Percentiles rank a stretch among this genome's conserved stretches.
phyloP scores from a whole-genome alignment of 306 rosid species.

The Prinsepia uniflora region DNA sequence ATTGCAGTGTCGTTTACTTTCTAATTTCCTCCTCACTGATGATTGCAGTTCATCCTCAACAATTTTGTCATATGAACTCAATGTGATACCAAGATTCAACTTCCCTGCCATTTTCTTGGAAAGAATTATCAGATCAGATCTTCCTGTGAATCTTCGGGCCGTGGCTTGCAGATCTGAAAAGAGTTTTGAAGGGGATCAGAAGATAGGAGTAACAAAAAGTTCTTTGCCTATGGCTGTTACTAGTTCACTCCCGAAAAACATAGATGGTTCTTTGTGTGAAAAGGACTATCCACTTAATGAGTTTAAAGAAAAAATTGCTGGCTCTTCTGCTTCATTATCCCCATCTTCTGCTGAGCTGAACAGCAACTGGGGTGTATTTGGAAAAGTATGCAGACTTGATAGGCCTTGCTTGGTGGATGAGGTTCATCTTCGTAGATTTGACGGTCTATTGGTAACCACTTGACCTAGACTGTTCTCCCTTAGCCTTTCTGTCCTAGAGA shows the following conservation, averaged over 20 bases:
- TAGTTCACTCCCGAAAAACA: slow-evolving; percentile 33
- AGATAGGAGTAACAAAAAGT: slow-evolving; percentile 28
- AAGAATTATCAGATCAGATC: slow-evolving; percentile 88
- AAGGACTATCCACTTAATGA: slow-evolving; percentile 36
- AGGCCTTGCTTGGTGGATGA: slow-evolving; percentile 86
- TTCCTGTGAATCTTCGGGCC: slow-evolving; percentile 88
- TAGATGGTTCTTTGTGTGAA: slow-evolving; percentile 40
- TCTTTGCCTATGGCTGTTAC: slow-evolving; percentile 19
- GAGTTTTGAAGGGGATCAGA: slow-evolving; percentile 40
- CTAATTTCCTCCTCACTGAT: slow-evolving; percentile 10
- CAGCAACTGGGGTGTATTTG: slow-evolving; percentile 64
- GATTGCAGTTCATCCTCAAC: slow-evolving; percentile 67
- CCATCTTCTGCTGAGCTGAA: slow-evolving; percentile 43
- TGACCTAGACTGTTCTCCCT: slow-evolving; percentile 20
- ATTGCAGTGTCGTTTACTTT: not conserved
- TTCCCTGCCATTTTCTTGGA: slow-evolving; percentile 91
- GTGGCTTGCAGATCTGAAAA: slow-evolving; percentile 80
- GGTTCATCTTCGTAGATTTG: slow-evolving; percentile 96
- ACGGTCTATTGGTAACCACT: slow-evolving; percentile 79
- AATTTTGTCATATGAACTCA: slow-evolving; percentile 72
- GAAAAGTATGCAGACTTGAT: slow-evolving; percentile 80
- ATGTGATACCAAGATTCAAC: slow-evolving; percentile 89
- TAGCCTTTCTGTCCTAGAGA: slow-evolving; percentile 14
- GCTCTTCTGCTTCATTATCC: slow-evolving; percentile 44
- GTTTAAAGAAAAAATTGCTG: slow-evolving; percentile 42